Evolutionary conservation across 164 flowering plant species (phyloP).

Genomic region (Brasenia schreberi): DNA sequence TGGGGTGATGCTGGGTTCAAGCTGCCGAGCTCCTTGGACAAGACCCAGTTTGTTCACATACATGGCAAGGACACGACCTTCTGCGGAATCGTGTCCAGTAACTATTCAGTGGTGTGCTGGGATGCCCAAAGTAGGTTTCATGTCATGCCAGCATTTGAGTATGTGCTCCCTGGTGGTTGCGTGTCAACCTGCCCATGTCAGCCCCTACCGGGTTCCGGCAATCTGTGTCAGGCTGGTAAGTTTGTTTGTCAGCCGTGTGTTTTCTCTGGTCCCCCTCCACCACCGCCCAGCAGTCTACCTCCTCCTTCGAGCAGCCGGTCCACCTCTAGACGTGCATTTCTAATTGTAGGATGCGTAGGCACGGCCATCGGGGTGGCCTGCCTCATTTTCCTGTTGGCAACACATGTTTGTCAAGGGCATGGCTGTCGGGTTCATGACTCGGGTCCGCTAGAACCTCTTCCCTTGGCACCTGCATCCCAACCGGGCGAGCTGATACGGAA

Average conservation of each 20-base stretch:
- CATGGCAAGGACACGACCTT: constrained; percentile 38
- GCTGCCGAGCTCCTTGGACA: constrained; percentile 26
- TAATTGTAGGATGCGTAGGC: constrained; percentile 57
- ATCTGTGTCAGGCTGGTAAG: constrained; percentile 20
- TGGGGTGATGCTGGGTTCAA: constrained; percentile 48
- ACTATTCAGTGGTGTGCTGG: constrained; percentile 61
- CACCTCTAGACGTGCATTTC: constrained; percentile 18
- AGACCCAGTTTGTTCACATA: constrained; percentile 18
- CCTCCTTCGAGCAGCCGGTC: constrained; percentile 4
- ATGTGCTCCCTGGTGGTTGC: constrained; percentile 59
- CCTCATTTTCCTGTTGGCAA: constrained; percentile 14
- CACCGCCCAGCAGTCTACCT: not conserved
- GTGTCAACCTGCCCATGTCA: constrained; percentile 20
- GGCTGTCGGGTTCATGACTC: constrained; percentile 65
- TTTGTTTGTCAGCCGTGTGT: constrained; percentile 25
- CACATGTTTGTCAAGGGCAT: constrained; percentile 17
- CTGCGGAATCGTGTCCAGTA: constrained; percentile 34
- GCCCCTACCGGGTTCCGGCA: constrained; percentile 11
- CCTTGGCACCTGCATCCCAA: not conserved
- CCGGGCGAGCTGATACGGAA: not conserved
- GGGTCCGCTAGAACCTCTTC: constrained; percentile 40
- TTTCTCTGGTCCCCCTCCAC: not conserved
- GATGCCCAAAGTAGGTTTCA: constrained; percentile 19
- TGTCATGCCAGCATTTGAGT: constrained; percentile 20
- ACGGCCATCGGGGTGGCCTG: constrained; percentile 13